Conservation (phyloP, 805 yeast species). For the Dipodascus albidus region DNA sequence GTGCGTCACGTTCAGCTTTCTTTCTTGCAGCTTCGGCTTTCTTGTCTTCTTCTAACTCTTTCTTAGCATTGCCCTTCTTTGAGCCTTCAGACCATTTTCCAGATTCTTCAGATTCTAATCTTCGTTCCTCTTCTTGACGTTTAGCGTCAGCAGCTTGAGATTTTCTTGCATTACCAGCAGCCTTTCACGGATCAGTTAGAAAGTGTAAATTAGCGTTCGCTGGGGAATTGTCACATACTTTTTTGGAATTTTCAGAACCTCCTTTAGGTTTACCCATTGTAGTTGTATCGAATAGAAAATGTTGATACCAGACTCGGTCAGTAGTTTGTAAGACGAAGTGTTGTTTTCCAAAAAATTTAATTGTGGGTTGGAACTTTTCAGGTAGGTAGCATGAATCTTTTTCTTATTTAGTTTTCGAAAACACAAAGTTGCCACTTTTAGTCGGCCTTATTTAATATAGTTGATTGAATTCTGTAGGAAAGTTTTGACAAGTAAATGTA, state of each 20-base stretch:
- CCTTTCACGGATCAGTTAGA: constrained; percentile 20
- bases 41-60: constrained; percentile 55
- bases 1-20: constrained; percentile 72
- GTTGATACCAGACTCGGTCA: background rate
- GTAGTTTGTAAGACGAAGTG: background rate
- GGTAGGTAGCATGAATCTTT: background rate
- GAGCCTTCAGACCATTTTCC: constrained; percentile 62
- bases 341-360: background rate
- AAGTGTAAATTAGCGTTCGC: background rate
- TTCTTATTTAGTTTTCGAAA: background rate
- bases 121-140: constrained; percentile 37
- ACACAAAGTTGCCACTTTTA: background rate
- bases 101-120: constrained; percentile 42
- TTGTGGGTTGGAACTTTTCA: background rate
- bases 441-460: too few species aligned
- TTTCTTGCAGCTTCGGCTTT: constrained; percentile 65
- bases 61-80: constrained; percentile 58
- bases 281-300: background rate
- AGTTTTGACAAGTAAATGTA: too few species aligned
- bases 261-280: constrained; percentile 37
- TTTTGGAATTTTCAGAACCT: constrained; percentile 39
- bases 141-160: constrained; percentile 54
- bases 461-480: too few species aligned
- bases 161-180: constrained; percentile 53
- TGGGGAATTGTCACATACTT: constrained; percentile 20